These are phyloP conservation scores for Aspergillus haitiensis DNA, from an alignment of 495 filamentous ascomycete genomes.

Conservation along the genomic window DNA sequence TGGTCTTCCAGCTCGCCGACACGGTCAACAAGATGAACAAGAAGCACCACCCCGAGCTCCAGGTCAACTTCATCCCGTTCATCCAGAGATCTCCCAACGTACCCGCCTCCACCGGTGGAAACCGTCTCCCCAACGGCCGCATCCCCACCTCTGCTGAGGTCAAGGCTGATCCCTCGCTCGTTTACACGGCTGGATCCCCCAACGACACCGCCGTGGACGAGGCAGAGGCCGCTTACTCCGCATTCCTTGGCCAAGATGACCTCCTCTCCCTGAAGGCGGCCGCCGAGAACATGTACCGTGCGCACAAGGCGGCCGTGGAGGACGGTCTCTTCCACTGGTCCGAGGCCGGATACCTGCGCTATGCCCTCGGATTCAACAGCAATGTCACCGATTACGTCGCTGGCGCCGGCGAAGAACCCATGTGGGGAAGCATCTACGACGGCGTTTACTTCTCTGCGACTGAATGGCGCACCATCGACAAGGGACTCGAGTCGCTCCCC, in stretches of 20 bases:
- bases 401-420: conserved; percentile 23
- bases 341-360: conserved; percentile 61
- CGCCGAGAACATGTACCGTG: conserved; percentile 61
- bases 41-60: conserved; percentile 45
- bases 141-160: conserved; percentile 42
- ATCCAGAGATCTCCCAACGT: conserved; percentile 56
- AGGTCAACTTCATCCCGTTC: conserved; percentile 67
- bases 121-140: conserved; percentile 51
- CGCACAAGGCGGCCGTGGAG: conserved; percentile 51
- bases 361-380: conserved; percentile 52
- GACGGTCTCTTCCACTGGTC: conserved; percentile 53
- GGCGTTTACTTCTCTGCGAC: conserved; percentile 60
- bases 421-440: conserved; percentile 45
- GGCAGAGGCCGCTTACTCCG: conserved; percentile 36
- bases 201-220: conserved; percentile 38
- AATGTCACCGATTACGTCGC: conserved; percentile 57
- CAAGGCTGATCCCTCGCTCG: conserved; percentile 32
- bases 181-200: conserved; percentile 30
- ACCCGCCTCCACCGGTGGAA: conserved; percentile 50
- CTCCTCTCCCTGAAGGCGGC: conserved; percentile 39
- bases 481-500: conserved; percentile 60
- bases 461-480: conserved; percentile 64
- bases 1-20: conserved; percentile 63
- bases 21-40: conserved; percentile 59
- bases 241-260: conserved; percentile 27